Evolutionary conservation across 495 filamentous ascomycete species (phyloP).

Genomic region (Penicillium lividum): DNA sequence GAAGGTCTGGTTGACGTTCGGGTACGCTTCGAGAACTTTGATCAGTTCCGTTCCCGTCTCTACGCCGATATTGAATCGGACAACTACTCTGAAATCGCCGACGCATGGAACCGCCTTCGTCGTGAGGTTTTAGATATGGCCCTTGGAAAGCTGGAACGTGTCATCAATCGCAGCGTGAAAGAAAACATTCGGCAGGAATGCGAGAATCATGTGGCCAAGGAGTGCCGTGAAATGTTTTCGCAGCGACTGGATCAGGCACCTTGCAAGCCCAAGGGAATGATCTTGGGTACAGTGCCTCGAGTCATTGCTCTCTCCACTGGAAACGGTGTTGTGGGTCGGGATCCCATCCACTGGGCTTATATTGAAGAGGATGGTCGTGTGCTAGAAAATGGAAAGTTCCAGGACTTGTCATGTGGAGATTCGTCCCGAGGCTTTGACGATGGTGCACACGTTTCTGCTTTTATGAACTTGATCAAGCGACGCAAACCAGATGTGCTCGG

Average conservation of each 20-base stretch:
- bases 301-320: slow-evolving; percentile 86
- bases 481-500: slow-evolving; percentile 87
- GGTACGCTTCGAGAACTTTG: slow-evolving; percentile 71
- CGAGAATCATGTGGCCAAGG: slow-evolving; percentile 80
- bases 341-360: slow-evolving; percentile 87
- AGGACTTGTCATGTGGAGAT: slow-evolving; percentile 72
- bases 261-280: slow-evolving; percentile 92
- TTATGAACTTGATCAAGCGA: slow-evolving; percentile 72
- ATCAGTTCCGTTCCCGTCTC: slow-evolving; percentile 69
- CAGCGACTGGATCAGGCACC: slow-evolving; percentile 92
- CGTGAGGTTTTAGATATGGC: slow-evolving; percentile 81
- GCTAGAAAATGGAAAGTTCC: slow-evolving; percentile 82
- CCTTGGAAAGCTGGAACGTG: slow-evolving; percentile 73
- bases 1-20: slow-evolving; percentile 87
- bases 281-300: slow-evolving; percentile 81
- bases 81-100: slow-evolving; percentile 90
- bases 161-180: slow-evolving; percentile 88
- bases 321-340: slow-evolving; percentile 64
- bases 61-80: slow-evolving; percentile 86
- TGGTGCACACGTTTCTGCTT: slow-evolving; percentile 60
- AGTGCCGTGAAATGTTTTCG: slow-evolving; percentile 80
- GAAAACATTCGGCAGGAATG: slow-evolving; percentile 89
- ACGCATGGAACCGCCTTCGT: slow-evolving; percentile 89
- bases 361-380: slow-evolving; percentile 91
- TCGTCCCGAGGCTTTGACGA: slow-evolving; percentile 61